Conservation (phyloP, 768 basidiomycete species). For the Butyriboletus loyo region DNA sequence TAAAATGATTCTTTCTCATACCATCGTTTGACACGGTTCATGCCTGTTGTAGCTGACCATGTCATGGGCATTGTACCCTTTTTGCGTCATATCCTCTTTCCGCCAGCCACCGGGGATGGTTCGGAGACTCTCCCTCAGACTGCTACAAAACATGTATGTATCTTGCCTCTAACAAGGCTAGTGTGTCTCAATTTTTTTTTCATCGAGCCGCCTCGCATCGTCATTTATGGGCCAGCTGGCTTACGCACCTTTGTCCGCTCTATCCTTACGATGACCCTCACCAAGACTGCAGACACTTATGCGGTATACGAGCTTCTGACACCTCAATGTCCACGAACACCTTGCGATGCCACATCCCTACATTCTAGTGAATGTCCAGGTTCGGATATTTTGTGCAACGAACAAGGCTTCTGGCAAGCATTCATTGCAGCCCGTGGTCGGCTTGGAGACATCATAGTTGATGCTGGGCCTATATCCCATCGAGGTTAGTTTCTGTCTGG, state of each 20-base stretch:
- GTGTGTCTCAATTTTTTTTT: background rate
- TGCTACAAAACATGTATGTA: constrained; percentile 13
- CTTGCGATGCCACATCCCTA: constrained; percentile 46
- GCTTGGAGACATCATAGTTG: constrained; percentile 49
- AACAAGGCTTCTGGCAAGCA: constrained; percentile 65
- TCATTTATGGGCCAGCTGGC: constrained; percentile 80
- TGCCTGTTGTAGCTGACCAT: constrained; percentile 55
- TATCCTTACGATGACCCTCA: constrained; percentile 65
- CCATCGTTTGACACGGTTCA: background rate
- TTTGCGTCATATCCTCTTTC: constrained; percentile 56
- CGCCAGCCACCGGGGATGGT: constrained; percentile 30
- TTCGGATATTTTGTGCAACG: constrained; percentile 49
- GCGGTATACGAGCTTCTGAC: constrained; percentile 77
- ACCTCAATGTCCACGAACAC: constrained; percentile 48
- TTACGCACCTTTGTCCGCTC: constrained; percentile 72
- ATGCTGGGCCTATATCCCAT: constrained; percentile 75
- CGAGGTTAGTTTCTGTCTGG: constrained; percentile 48
- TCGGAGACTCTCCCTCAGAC: constrained; percentile 5
- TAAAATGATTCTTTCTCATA: constrained; percentile 17
- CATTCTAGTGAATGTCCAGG: constrained; percentile 68
- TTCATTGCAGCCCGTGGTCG: constrained; percentile 41
- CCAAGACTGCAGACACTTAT: constrained; percentile 57
- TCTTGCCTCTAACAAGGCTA: background rate
- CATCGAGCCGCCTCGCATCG: constrained; percentile 46
- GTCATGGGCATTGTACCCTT: constrained; percentile 71